Conservation (phyloP, 805 yeast genomes). For the Lachancea fermentati region DNA sequence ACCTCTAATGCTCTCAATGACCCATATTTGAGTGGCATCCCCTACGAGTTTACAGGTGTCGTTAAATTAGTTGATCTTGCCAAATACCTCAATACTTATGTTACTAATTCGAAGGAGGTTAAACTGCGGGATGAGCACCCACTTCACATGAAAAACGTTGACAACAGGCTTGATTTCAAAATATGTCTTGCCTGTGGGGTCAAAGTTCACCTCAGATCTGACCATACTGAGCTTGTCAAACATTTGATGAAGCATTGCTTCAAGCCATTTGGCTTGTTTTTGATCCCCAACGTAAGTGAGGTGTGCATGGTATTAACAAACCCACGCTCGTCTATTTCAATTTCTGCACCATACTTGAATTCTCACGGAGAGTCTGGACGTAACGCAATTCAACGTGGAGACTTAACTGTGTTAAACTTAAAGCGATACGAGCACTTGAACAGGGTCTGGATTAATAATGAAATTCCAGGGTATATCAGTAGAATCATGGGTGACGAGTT, state of each 20-base stretch:
- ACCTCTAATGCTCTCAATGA: conserved; percentile 6
- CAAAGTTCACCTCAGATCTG: conserved; percentile 32
- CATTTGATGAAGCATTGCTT: conserved; percentile 29
- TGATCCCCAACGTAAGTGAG: conserved; percentile 34
- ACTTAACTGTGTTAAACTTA: conserved; percentile 46
- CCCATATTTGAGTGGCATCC: conserved; percentile 16
- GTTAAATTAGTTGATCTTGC: conserved; percentile 52
- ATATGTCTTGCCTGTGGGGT: conserved; percentile 44
- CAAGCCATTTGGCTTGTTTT: conserved; percentile 33
- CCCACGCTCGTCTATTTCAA: conserved; percentile 29
- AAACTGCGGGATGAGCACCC: conserved; percentile 30
- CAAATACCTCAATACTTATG: conserved; percentile 36
- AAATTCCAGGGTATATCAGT: conserved; percentile 44
- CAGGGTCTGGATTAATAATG: conserved; percentile 57
- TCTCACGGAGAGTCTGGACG: conserved; percentile 69
- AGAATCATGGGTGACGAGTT: conserved; percentile 35
- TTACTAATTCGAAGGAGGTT: conserved; percentile 29
- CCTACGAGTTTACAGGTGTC: conserved; percentile 48
- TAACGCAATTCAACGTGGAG: conserved; percentile 49
- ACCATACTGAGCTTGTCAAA: conserved; percentile 27
- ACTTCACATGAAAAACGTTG: conserved; percentile 19
- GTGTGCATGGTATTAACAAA: conserved; percentile 31
- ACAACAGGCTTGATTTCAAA: conserved; percentile 38
- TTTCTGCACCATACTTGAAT: conserved; percentile 67
- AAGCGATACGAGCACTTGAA: conserved; percentile 53